These are phyloP conservation scores for Vigna radiata DNA, from an alignment of 306 rosid species.

Conservation along the genomic window DNA sequence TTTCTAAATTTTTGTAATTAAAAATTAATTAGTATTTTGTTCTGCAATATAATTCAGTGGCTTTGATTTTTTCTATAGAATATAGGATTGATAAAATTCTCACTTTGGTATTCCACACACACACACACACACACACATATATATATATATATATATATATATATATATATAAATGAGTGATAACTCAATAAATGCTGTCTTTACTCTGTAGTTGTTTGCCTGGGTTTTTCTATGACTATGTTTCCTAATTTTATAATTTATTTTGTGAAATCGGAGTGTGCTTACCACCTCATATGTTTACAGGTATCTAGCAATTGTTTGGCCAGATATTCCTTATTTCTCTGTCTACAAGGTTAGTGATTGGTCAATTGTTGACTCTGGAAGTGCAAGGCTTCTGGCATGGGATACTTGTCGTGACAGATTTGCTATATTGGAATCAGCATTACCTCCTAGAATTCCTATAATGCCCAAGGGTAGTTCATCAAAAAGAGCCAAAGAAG, in stretches of 20 bases:
- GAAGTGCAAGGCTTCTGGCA: slow-evolving; percentile 96
- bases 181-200: slow-evolving; percentile 16
- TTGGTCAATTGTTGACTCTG: slow-evolving; percentile 99
- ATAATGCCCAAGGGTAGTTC: slow-evolving; percentile 83
- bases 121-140: too few relatives aligned
- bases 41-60: slow-evolving; percentile 23
- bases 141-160: neutral
- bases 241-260: slow-evolving; percentile 18
- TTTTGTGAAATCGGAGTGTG: slow-evolving; percentile 28
- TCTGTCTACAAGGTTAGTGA: slow-evolving; percentile 93
- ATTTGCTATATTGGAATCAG: slow-evolving; percentile 91
- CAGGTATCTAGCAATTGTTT: slow-evolving; percentile 94
- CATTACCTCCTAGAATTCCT: slow-evolving; percentile 87
- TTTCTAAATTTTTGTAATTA: slow-evolving; percentile 10
- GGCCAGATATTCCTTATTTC: slow-evolving; percentile 99
- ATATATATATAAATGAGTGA: neutral
- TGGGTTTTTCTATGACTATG: slow-evolving; percentile 18
- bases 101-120: neutral
- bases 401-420: slow-evolving; percentile 99
- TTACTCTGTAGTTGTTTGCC: slow-evolving; percentile 14
- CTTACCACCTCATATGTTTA: slow-evolving; percentile 50
- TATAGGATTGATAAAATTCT: slow-evolving; percentile 18
- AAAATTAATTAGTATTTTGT: slow-evolving; percentile 8
- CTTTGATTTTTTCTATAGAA: slow-evolving; percentile 27
- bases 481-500: slow-evolving; percentile 92